Evolutionary conservation across 2,329 filamentous ascomycete species (phyloP), one percentile per base, ranked within the genome.

Genomic region (Nemania sp.): DNA sequence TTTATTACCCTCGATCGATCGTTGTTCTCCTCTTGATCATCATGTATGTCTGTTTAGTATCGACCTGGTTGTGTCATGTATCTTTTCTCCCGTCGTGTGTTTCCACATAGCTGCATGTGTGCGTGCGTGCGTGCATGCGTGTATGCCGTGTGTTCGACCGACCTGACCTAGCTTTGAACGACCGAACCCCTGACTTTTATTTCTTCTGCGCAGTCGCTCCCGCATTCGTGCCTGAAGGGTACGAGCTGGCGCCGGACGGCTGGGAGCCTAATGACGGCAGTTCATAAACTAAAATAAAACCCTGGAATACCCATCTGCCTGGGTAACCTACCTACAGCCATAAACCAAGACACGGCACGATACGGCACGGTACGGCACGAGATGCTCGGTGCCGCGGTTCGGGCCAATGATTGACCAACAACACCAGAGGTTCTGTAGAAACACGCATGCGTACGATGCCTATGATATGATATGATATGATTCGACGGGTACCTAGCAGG

Each of bases 211-310:
- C 5, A 39, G 70, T 73, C 40, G 66, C 71, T 10, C 68, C 71
- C 21, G 71, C 66, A 7, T 72, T 73, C 46, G 66, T 67, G 4
- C 60, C 66, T 1, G 65, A 66, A 18, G 68, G 67, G 0, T 69
- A 67, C 13, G 67, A 67, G 53, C 65, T 71, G 18, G 67, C 69
- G 11, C 63, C 65, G 39, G 62, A 66, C 13, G 68, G 63, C 15
- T 72, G 70, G 70, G 54, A 65, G 25, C 70, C 70, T 1, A 62
- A 65, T 25, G 35, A 43, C 25, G 54, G 43, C 20, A 20, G 25
- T 29, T 3, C 43, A 11, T 46, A 46, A 20, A 15, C 15, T 46
- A 13, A 25, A 35, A 7, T 13, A 7, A 35, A 13, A 7, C 34
- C 13, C 7, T 7, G 34, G 13, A 7, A 35, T 35, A 35, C 34